Percentiles rank a stretch among this genome's conserved stretches.
Conservation (phyloP, 2,329 filamentous ascomycete genomes). For the Fusarium luffae region DNA sequence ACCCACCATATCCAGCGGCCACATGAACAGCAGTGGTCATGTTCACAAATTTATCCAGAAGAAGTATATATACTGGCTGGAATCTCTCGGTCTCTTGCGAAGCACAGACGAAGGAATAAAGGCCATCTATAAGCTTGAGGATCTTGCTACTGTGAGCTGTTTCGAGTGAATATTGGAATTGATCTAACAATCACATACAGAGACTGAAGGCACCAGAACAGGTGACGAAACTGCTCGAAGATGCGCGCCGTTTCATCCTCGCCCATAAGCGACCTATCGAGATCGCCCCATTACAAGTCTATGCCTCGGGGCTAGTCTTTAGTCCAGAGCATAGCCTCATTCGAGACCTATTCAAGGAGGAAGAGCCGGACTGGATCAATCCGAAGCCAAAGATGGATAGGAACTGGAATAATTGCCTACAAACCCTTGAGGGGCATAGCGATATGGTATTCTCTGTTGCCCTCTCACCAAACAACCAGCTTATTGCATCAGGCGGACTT, state of each 20-base stretch:
- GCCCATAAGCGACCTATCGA: background rate
- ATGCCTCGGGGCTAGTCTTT: background rate
- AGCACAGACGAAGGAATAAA: accelerated
- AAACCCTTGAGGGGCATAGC: background rate
- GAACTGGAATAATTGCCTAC: background rate
- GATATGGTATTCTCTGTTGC: background rate
- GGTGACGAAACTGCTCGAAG: accelerated
- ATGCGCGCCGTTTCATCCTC: background rate
- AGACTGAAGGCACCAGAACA: accelerated
- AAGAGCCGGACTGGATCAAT: background rate
- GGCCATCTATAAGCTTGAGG: accelerated
- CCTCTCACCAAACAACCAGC: background rate
- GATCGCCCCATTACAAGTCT: background rate
- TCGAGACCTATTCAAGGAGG: background rate
- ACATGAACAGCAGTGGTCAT: accelerated
- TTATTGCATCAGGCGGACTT: accelerated
- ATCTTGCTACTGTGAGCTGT: background rate
- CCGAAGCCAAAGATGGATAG: background rate
- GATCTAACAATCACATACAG: accelerated
- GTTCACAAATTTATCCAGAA: background rate
- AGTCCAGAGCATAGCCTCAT: background rate
- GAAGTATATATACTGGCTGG: background rate
- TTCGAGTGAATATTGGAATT: accelerated
- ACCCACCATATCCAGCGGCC: accelerated
- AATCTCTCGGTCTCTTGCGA: accelerated